These are phyloP conservation scores for Solanum appendiculatum DNA, from an alignment of 257 asterid genomes.

Conservation along the genomic window DNA sequence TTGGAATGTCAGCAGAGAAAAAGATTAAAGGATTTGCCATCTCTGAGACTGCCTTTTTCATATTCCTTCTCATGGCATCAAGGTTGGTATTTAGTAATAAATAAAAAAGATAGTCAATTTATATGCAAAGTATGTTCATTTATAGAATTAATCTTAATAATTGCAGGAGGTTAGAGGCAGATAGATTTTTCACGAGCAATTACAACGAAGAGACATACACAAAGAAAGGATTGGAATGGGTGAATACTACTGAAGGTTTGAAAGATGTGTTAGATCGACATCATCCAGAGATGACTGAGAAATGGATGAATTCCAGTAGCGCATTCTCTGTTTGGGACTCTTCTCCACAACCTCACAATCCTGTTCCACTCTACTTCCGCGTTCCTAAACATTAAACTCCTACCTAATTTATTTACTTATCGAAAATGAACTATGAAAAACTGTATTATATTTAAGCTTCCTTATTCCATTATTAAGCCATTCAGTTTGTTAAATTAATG, in stretches of 20 bases:
- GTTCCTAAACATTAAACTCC: conserved; percentile 11
- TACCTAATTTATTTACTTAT: background rate
- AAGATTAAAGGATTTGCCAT: conserved; percentile 59
- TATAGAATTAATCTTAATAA: background rate
- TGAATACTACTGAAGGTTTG: conserved; percentile 43
- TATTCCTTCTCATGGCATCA: conserved; percentile 53
- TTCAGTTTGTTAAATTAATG: background rate
- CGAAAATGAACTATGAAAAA: background rate
- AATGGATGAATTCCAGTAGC: conserved; percentile 52
- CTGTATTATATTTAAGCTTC: background rate
- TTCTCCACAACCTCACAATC: conserved; percentile 23
- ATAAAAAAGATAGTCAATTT: no score
- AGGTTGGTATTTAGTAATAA: background rate
- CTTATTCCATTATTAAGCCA: background rate
- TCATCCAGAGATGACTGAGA: conserved; percentile 40
- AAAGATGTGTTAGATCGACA: conserved; percentile 51
- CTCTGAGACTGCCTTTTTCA: conserved; percentile 52
- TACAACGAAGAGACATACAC: conserved; percentile 53
- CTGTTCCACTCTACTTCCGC: conserved; percentile 41
- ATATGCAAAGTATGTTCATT: background rate
- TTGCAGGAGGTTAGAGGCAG: conserved; percentile 55
- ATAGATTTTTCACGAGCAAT: conserved; percentile 43
- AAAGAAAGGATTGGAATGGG: conserved; percentile 53
- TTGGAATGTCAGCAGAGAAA: conserved; percentile 47
- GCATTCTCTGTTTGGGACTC: conserved; percentile 66